Percentiles rank a stretch among this genome's conserved stretches.
Evolutionary conservation across 1,284 basidiomycete species (phyloP).

Genomic region (Moniliophthora roreri): DNA sequence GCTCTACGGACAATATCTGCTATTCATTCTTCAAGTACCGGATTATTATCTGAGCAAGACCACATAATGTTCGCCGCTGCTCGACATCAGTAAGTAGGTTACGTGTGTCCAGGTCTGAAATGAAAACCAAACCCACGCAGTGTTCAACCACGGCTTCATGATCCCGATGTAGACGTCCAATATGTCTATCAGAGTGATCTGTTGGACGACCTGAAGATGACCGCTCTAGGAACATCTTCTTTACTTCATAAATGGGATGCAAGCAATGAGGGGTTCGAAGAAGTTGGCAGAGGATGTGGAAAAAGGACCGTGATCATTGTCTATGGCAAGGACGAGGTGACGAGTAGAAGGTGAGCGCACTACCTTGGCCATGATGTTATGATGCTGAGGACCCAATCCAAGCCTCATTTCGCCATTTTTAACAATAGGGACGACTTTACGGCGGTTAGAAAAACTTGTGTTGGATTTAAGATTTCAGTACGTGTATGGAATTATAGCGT

Average conservation of each 20-base stretch:
- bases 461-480: conserved; percentile 45
- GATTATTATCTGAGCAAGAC: conserved; percentile 68
- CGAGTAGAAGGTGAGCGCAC: conserved; percentile 52
- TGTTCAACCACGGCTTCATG: conserved; percentile 42
- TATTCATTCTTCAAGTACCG: conserved; percentile 32
- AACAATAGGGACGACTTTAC: conserved; percentile 59
- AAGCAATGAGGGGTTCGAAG: conserved; percentile 47
- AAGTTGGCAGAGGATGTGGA: conserved; percentile 22
- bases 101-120: background rate
- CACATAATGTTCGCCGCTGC: conserved; percentile 48
- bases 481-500: conserved; percentile 8
- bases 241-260: conserved; percentile 60
- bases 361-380: background rate
- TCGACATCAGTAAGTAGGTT: conserved; percentile 50
- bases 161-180: conserved; percentile 34
- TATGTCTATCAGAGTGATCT: conserved; percentile 48
- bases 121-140: conserved; percentile 21
- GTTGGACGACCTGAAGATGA: conserved; percentile 49
- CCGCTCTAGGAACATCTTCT: conserved; percentile 66
- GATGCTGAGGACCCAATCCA: background rate
- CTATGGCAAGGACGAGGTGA: conserved; percentile 52
- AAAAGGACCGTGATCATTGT: conserved; percentile 38
- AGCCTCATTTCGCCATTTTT: conserved; percentile 64
- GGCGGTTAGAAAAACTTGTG: conserved; percentile 60
- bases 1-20: conserved; percentile 38